Evolutionary conservation across 257 asterid genomes (phyloP), one percentile per base, ranked within the genome.

Genomic region (Apocynum venetum): DNA sequence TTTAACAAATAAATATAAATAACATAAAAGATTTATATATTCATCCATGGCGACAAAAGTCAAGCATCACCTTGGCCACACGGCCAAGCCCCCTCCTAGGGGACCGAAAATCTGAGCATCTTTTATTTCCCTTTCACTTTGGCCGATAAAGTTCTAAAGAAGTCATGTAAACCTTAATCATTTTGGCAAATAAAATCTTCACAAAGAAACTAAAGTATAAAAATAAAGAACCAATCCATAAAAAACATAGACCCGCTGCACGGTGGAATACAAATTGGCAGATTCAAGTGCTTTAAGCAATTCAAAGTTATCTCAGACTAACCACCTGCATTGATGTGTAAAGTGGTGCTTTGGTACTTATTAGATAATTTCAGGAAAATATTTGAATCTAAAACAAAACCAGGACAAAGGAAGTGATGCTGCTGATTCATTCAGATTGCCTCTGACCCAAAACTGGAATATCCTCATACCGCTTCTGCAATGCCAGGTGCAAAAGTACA

Each of bases 381-480:
- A 0, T 46, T 57, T 47, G 49, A 11, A 51, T 56, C 61, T 57
- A 35, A 46, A 55, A 12, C 25, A 35, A 71, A 41, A 51, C 35
- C 8, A 55, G 9, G 40, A 53, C 48, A 15, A 38, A 63, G 19
- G 73, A 60, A 48, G 38, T 72, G 56, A 48, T 3, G 38, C 8
- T 48, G 72, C 75, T 31, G 72, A 40, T 81, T 89, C 89, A 90
- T 85, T 89, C 97, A 8, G 89, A 43, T 72, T 46, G 97, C 84
- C 97, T 89, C 88, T 93, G 94, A 72, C 97, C 97, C 85, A 93
- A 81, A 80, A 89, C 96, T 67, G 96, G 78, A 76, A 93, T 93
- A 80, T 93, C 97, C 84, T 93, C 97, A 1, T 87, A 93, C 0
- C 93, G 92, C 76, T 93, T 93, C 97, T 93, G 97, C 87, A 91